Evolutionary conservation across 2,329 filamentous ascomycete species (phyloP).

Genomic region (Alternaria atra): DNA sequence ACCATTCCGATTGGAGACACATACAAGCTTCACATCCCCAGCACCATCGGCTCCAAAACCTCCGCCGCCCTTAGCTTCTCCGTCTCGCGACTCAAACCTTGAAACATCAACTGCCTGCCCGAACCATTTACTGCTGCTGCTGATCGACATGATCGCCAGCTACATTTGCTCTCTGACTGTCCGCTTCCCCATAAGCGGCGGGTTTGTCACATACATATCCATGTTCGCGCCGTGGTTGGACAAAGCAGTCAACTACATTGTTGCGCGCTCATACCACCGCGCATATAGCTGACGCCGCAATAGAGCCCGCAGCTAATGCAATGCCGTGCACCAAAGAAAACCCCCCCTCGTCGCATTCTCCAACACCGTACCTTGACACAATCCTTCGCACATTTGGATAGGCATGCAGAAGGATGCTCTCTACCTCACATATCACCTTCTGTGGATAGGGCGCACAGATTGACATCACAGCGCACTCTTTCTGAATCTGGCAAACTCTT

Average conservation of each 20-base stretch:
- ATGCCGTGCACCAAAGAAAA: neutral
- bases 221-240: neutral
- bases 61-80: neutral
- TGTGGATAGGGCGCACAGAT: neutral
- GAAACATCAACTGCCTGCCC: neutral
- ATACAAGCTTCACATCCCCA: neutral
- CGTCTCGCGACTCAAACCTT: neutral
- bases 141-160: constrained; percentile 7
- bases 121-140: neutral
- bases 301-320: constrained; percentile 2
- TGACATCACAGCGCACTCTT: neutral
- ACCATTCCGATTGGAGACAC: neutral
- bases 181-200: neutral
- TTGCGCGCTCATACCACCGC: neutral
- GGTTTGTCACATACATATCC: neutral
- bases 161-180: neutral
- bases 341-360: neutral
- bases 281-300: constrained; percentile 1
- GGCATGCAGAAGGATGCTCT: neutral
- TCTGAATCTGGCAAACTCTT: neutral
- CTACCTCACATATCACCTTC: neutral
- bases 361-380: neutral
- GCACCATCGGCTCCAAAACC: neutral
- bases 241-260: neutral
- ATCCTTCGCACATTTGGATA: neutral